Conservation (phyloP, 73 alveolate species). For the Stentor roeselii region DNA sequence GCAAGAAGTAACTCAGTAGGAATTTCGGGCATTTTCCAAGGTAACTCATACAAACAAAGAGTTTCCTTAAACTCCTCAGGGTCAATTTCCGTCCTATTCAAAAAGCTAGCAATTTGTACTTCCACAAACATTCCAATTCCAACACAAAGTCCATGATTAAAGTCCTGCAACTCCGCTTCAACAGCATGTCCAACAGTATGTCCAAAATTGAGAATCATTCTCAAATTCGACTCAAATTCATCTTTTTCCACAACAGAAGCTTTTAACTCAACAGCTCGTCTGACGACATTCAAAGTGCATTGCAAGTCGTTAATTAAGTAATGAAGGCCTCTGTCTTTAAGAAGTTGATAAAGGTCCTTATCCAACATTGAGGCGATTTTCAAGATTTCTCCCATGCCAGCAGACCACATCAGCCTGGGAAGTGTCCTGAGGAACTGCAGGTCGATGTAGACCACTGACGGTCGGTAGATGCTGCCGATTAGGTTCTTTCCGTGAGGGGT, state of each 20-base stretch:
- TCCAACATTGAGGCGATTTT: conserved; percentile 35
- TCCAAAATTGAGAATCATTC: conserved; percentile 44
- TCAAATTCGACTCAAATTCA: conserved; percentile 27
- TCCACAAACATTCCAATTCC: neutral
- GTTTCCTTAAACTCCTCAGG: neutral
- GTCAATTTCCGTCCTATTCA: neutral
- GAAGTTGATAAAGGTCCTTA: neutral
- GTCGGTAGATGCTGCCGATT: conserved; percentile 39
- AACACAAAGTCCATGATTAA: conserved; percentile 23
- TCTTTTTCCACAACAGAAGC: conserved; percentile 18
- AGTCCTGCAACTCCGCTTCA: conserved; percentile 23
- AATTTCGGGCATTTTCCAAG: neutral
- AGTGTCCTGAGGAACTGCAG: conserved; percentile 32
- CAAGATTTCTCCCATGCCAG: conserved; percentile 45
- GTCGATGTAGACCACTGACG: conserved; percentile 23
- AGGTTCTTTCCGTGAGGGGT: conserved; percentile 38
- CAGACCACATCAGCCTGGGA: conserved; percentile 35
- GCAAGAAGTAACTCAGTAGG: neutral
- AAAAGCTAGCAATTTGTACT: neutral
- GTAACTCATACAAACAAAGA: neutral
- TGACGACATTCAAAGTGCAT: neutral
- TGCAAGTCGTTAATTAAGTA: neutral
- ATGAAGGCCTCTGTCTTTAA: neutral
- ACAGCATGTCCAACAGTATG: conserved; percentile 49
- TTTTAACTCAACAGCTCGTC: conserved; percentile 11